These are phyloP conservation scores for Physaria fendleri DNA, from an alignment of 345 rosid genomes.

Conservation along the genomic window DNA sequence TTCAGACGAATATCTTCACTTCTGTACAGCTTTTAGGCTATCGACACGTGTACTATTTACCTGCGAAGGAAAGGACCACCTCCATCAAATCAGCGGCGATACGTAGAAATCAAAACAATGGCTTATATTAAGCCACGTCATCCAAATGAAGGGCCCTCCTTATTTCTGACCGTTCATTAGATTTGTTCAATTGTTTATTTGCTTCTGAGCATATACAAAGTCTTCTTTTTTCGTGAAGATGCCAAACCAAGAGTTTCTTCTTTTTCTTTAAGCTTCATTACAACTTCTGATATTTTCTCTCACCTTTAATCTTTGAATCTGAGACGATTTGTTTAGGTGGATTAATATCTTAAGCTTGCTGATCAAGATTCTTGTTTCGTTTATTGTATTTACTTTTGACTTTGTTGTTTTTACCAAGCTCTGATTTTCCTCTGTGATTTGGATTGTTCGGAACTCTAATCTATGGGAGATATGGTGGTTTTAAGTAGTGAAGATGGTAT, in stretches of 20 bases:
- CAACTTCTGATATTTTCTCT: constrained; percentile 7
- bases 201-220: neutral
- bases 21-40: neutral
- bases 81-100: constrained; percentile 16
- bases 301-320: neutral
- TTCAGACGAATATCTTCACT: constrained; percentile 9
- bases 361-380: constrained; percentile 15
- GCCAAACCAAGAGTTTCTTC: neutral
- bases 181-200: constrained; percentile 4
- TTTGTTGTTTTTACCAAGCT: neutral
- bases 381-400: neutral
- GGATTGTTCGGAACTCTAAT: neutral
- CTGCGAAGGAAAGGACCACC: constrained; percentile 23
- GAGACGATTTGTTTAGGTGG: neutral
- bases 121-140: constrained; percentile 45
- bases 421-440: neutral
- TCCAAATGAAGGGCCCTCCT: constrained; percentile 40
- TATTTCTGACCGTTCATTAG: constrained; percentile 30
- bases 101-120: constrained; percentile 32
- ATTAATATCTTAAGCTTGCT: constrained; percentile 2
- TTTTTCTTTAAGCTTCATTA: constrained; percentile 4
- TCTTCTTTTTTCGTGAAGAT: constrained; percentile 23
- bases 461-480: constrained; percentile 45
- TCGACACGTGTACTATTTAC: constrained; percentile 25
- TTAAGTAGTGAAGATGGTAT: constrained; percentile 29